Evolutionary conservation across 2,329 filamentous ascomycete species (phyloP).

Genomic region (Phoma herbarum): DNA sequence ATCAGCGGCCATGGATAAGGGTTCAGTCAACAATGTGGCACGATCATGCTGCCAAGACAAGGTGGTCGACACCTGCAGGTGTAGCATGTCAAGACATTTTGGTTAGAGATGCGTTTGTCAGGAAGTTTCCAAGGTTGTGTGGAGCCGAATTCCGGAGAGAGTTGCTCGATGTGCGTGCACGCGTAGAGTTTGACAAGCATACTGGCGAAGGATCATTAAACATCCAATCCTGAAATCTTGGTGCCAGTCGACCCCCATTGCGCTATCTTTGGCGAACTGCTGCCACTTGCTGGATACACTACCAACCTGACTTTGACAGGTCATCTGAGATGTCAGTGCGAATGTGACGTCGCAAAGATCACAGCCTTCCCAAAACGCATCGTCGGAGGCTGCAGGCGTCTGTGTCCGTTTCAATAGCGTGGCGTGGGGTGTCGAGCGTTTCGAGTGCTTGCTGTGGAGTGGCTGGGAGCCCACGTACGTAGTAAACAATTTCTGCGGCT

Average conservation of each 20-base stretch:
- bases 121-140: neutral
- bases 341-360: conserved; percentile 12
- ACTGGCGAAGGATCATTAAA: conserved; percentile 16
- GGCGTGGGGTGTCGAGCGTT: conserved; percentile 11
- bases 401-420: conserved; percentile 7
- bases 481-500: conserved; percentile 3
- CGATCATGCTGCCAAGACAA: conserved; percentile 12
- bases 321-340: conserved; percentile 2
- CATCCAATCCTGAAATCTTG: conserved; percentile 6
- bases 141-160: neutral
- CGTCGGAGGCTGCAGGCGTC: conserved; percentile 5
- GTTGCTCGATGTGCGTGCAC: conserved; percentile 1
- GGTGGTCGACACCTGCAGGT: neutral
- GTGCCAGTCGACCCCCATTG: conserved; percentile 4
- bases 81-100: neutral
- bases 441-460: conserved; percentile 5
- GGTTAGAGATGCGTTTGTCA: neutral
- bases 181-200: neutral
- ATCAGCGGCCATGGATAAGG: conserved; percentile 13
- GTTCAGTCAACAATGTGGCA: neutral
- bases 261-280: neutral
- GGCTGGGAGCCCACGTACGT: conserved; percentile 2
- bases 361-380: conserved; percentile 1
- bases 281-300: neutral
- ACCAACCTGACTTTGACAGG: neutral